Evolutionary conservation across 2,329 filamentous ascomycete species (phyloP), one percentile per base, ranked within the genome.

Genomic region (Botrytis medusae): DNA sequence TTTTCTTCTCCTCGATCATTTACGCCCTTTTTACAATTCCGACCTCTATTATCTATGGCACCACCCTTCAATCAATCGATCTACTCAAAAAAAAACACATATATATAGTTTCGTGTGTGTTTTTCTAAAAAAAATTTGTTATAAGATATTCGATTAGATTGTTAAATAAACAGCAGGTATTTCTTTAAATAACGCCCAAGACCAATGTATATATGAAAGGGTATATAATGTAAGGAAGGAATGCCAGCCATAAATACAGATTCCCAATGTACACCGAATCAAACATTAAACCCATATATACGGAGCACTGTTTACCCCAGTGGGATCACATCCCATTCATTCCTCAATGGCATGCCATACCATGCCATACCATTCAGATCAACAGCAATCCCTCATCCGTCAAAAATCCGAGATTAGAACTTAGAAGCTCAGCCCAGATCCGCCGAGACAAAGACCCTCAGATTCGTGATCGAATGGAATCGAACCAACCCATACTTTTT

Each of bases 181-280:
- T 63, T 63, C 25, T 48, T 51, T 40, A 10, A 51, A 63, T 71
- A 51, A 62, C 62, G 46, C 37, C 60, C 22, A 34, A 67, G 59
- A 34, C 32, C 46, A 57, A 59, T n/a, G 34, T 62, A 57, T 59
- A 37, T 44, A 44, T 69, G 34, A 54, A 32, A 64, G 61, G 69
- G 69, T 65, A 65, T 72, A 72, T 71, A 57, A 42, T 46, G 42
- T 68, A 68, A 72, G 64, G 46, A 68, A 68, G 40, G 48, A 60
- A 54, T 40, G 62, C 40, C 62, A 40, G 70, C 40, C 62, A 72
- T 68, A 68, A 72, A 68, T 72, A 68, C 70, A 72, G 32, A 40
- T 63, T 68, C 44, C 62, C 46, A 68, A 59, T 29, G 63, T 54
- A 42, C 46, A 65, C 63, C 61, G 20, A 16, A 20, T 22, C 61